Evolutionary conservation across 352 stramenopile genomes (phyloP).

Genomic region (Elongisporangium prolatum): DNA sequence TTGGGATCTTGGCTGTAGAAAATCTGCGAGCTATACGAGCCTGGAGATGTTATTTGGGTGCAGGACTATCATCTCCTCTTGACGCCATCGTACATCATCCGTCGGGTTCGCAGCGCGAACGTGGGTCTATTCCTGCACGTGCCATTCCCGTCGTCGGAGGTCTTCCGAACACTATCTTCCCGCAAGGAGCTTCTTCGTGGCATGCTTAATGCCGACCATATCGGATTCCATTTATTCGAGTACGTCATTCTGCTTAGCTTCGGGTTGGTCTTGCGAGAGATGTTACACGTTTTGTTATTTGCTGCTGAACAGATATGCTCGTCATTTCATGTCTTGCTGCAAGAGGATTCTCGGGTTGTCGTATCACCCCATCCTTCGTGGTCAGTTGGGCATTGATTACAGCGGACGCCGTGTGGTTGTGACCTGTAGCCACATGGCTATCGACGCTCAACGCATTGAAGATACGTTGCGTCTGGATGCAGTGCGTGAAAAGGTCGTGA

Average conservation of each 20-base stretch:
- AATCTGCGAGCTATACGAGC: constrained; percentile 73
- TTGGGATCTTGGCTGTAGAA: constrained; percentile 19
- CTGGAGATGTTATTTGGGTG: constrained; percentile 93
- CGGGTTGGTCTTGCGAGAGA: too few species aligned
- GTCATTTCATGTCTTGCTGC: constrained; percentile 90
- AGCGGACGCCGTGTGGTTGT: constrained; percentile 92
- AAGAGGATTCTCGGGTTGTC: constrained; percentile 92
- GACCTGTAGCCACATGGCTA: constrained; percentile 92
- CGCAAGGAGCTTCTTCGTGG: constrained; percentile 87
- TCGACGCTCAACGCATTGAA: constrained; percentile 54
- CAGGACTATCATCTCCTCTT: constrained; percentile 98
- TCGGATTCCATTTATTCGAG: constrained; percentile 94
- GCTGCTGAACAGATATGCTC: constrained; percentile 36
- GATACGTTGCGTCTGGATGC: constrained; percentile 30
- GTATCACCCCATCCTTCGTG: constrained; percentile 90
- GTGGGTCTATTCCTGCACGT: constrained; percentile 98
- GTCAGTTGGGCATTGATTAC: constrained; percentile 92
- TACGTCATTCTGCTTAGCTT: constrained; percentile 35
- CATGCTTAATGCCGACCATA: constrained; percentile 89
- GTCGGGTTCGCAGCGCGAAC: constrained; percentile 82
- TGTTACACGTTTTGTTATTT: too few species aligned
- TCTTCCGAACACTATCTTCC: constrained; percentile 95
- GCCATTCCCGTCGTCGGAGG: constrained; percentile 97
- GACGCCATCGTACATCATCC: constrained; percentile 94
- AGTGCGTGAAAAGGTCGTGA: constrained; percentile 49